Evolutionary conservation across 768 basidiomycete genomes (phyloP).

Genomic region (Boletus sp.): DNA sequence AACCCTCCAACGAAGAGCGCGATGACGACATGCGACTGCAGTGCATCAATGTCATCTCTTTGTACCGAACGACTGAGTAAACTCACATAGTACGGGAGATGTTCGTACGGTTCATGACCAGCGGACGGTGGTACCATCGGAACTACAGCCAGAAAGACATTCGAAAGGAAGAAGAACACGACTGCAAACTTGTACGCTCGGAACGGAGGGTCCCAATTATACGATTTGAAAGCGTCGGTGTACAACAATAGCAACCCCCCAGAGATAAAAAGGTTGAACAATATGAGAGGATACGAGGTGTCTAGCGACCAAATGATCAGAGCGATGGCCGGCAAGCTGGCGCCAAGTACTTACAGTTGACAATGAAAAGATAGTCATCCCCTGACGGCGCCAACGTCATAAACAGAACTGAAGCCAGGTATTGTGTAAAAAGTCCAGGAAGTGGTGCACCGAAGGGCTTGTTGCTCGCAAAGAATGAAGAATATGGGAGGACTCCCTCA

Average conservation of each 20-base stretch:
- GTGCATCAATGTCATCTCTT: neutral
- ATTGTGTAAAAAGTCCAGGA: too few relatives aligned
- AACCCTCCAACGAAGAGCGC: too few relatives aligned
- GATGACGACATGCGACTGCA: too few relatives aligned
- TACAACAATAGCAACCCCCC: slow-evolving; percentile 65
- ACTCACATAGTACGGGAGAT: slow-evolving; percentile 69
- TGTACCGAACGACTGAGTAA: neutral
- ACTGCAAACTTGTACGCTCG: slow-evolving; percentile 48
- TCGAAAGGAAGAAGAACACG: slow-evolving; percentile 58
- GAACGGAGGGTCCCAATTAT: slow-evolving; percentile 66
- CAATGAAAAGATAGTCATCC: slow-evolving; percentile 70
- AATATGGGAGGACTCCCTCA: slow-evolving; percentile 65
- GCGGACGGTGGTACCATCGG: too few relatives aligned
- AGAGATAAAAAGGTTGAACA: slow-evolving; percentile 60
- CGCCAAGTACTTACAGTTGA: slow-evolving; percentile 47
- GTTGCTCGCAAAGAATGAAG: slow-evolving; percentile 66
- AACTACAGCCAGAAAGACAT: slow-evolving; percentile 58
- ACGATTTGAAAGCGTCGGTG: slow-evolving; percentile 40
- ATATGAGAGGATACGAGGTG: slow-evolving; percentile 53
- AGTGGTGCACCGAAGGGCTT: slow-evolving; percentile 68
- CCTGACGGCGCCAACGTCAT: slow-evolving; percentile 61
- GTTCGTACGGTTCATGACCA: slow-evolving; percentile 51
- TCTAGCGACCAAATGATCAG: slow-evolving; percentile 35
- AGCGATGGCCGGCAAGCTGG: neutral
- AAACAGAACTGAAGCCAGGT: slow-evolving; percentile 52